Base-by-base conservation (phyloP, 306 rosid genomes). In the Malus sylvestris region DNA sequence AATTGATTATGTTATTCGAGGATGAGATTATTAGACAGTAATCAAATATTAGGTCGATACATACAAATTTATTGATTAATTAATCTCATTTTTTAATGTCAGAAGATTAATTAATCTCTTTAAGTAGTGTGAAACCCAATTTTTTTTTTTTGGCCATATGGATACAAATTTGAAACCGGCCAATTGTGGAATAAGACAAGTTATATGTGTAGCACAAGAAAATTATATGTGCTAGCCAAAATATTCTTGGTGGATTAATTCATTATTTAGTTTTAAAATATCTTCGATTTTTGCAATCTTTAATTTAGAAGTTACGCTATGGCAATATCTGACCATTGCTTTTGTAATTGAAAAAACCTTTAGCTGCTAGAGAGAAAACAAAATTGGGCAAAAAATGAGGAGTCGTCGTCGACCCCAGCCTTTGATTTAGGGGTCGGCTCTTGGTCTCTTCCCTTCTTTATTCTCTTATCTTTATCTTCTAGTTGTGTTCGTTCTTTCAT, bases 111-210 rank as follows among this genome's bases (percentile, higher is more conserved):
- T 55, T 49, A 46, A 9, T 32, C 18, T 32, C 15, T 20, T 65
- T 76, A 20, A 18, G 40, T 4, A 25, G 66, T 14, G 19, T 15
- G 53, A 49, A 49, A 49, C 20, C 20, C 4, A 5, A 5, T 14
- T 49, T 1, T 49, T 6, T 18, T 5, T 49, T 46, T 15, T 49
- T 0, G 5, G 38, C 8, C 6, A 38, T 22, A 13, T 61, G 32
- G 20, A 15, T 15, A 49, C 20, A 49, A 49, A 15, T 49, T 49
- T 49, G 8, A 49, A 49, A 49, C 15, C 55, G 20, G 20, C 55
- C 25, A 19, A 60, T 2, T 60, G 20, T 45, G 11, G 4, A 18
- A 82, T 14, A 60, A 12, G 80, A 74, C 90, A 84, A 79, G 62
- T 57, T n/a, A 57, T 11, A 57, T 57, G 27, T 11, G 12, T n/a